A percentile compares a stretch with the other conserved stretches of the same genome.
These are phyloP conservation scores for Hansenula anomala DNA, from an alignment of 1,139 yeast genomes.

Conservation along the genomic window DNA sequence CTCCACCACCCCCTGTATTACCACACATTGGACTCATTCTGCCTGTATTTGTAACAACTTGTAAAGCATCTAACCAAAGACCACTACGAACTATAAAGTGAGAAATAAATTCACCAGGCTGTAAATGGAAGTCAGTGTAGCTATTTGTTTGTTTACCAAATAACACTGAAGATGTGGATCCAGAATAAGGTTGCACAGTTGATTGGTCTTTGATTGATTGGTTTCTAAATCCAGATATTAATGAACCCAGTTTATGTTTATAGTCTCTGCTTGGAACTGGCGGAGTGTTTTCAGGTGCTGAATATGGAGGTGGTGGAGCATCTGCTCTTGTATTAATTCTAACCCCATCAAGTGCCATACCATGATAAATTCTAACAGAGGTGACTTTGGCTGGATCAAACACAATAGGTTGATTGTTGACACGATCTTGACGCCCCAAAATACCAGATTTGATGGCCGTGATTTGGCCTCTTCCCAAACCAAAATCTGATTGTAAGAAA, in stretches of 20 bases:
- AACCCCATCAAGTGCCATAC: constrained; percentile 78
- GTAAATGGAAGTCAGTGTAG: constrained; percentile 52
- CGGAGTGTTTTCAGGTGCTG: constrained; percentile 24
- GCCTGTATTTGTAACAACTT: constrained; percentile 53
- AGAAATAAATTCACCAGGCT: constrained; percentile 51
- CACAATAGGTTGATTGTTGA: constrained; percentile 9
- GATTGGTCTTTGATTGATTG: constrained; percentile 3
- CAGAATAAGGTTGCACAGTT: not conserved
- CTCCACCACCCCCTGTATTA: constrained; percentile 62
- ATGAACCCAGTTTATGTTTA: constrained; percentile 28
- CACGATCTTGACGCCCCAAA: constrained; percentile 32
- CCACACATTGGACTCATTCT: constrained; percentile 53
- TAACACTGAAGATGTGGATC: constrained; percentile 24
- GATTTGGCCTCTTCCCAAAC: constrained; percentile 30
- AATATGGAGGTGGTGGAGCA: constrained; percentile 9
- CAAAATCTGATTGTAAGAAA: constrained; percentile 32
- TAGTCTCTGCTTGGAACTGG: constrained; percentile 46
- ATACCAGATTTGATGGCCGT: constrained; percentile 43
- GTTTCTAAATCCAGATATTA: constrained; percentile 17
- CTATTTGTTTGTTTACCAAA: constrained; percentile 62
- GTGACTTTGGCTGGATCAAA: constrained; percentile 29
- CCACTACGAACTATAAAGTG: constrained; percentile 71
- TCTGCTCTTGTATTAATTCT: constrained; percentile 25
- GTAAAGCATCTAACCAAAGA: constrained; percentile 86
- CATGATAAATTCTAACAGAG: constrained; percentile 60